Conservation (phyloP, 106 monocot species). For the Amphibolis antarctica region DNA sequence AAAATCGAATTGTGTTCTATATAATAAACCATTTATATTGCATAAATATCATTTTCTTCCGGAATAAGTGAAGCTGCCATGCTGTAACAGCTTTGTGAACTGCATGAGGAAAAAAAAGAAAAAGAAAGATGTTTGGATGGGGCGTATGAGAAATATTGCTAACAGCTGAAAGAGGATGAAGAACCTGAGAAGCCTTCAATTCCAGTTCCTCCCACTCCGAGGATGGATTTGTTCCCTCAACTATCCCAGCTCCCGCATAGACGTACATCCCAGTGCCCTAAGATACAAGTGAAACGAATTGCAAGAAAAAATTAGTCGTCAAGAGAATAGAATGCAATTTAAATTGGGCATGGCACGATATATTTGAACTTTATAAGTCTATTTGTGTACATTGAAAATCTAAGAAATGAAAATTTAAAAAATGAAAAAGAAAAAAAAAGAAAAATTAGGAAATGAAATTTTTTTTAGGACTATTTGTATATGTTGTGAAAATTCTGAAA, state of each 20-base stretch:
- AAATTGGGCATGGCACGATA: too few species aligned
- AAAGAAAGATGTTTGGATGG: not conserved
- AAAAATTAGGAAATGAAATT: too few species aligned
- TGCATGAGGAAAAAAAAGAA: constrained; percentile 10
- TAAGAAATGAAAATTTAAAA: too few species aligned
- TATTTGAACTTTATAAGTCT: too few species aligned
- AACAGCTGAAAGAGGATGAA: not conserved
- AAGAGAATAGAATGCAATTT: too few species aligned
- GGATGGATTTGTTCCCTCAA: constrained; percentile 65
- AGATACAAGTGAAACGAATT: not conserved
- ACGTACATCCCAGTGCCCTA: constrained; percentile 29
- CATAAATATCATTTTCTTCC: not conserved
- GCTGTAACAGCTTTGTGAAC: constrained; percentile 64
- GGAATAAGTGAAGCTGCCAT: not conserved
- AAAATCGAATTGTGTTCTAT: not conserved
- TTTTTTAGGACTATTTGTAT: too few species aligned
- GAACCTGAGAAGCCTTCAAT: constrained; percentile 86
- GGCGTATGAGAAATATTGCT: too few species aligned
- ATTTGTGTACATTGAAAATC: too few species aligned
- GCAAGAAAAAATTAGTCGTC: too few species aligned
- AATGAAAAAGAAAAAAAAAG: too few species aligned
- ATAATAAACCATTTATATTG: not conserved
- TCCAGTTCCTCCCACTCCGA: constrained; percentile 85
- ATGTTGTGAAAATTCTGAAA: too few species aligned
- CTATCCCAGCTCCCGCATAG: constrained; percentile 81